phyloP scores from a whole-genome alignment of 257 asterid genomes.

The Solanum peruvianum region DNA sequence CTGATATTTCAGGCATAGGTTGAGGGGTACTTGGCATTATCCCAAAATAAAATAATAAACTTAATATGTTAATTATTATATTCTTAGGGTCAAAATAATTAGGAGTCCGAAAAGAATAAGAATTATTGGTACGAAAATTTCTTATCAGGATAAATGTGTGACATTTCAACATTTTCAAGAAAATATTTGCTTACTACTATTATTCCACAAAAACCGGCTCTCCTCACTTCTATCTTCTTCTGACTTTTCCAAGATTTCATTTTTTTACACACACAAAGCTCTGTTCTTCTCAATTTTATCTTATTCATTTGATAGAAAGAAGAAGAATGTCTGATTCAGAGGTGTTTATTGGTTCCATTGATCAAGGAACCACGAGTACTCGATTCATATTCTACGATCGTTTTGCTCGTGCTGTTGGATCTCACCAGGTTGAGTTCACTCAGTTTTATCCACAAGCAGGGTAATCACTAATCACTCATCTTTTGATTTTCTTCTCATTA shows the following conservation, averaged over 20 bases:
- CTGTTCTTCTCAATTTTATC: background rate
- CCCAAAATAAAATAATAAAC: too few species aligned
- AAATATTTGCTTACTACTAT: background rate
- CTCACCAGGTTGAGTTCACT: constrained; percentile 88
- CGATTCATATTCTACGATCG: constrained; percentile 82
- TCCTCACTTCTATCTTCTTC: background rate
- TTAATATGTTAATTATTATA: too few species aligned
- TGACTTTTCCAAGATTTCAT: background rate
- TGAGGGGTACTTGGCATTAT: too few species aligned
- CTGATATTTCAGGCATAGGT: too few species aligned
- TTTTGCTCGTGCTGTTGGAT: constrained; percentile 48
- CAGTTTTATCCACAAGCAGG: constrained; percentile 88
- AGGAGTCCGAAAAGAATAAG: background rate
- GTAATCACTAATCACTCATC: constrained; percentile 16
- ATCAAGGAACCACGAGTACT: constrained; percentile 97
- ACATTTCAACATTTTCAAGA: constrained; percentile 1
- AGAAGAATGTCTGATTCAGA: constrained; percentile 22
- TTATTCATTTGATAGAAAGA: background rate
- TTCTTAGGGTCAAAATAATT: fast-evolving
- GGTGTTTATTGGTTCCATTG: constrained; percentile 69
- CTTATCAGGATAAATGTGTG: background rate
- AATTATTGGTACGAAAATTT: background rate
- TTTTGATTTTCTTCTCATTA: background rate
- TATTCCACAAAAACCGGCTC: background rate
- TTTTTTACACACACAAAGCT: background rate